These are phyloP conservation scores for Vicia sativa DNA, from an alignment of 306 rosid genomes.

Conservation along the genomic window DNA sequence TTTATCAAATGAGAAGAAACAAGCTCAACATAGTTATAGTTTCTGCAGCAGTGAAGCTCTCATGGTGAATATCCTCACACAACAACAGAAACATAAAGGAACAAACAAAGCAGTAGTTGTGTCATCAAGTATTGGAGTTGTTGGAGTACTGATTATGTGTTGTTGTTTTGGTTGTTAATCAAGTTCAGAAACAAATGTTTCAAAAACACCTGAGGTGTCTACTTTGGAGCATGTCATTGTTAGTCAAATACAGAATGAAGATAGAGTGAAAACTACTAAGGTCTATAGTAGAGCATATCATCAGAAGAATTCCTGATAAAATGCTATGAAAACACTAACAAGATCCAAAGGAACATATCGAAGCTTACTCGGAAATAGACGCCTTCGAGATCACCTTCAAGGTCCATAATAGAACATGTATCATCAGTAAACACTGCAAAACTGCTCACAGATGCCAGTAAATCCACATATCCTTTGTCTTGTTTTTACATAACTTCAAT, in stretches of 20 bases:
- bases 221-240: constrained; percentile 30
- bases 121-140: constrained; percentile 60
- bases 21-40: constrained; percentile 53
- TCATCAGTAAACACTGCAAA: constrained; percentile 70
- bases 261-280: constrained; percentile 37
- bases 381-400: constrained; percentile 32
- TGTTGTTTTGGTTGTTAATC: constrained; percentile 55
- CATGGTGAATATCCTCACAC: constrained; percentile 70
- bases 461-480: constrained; percentile 42
- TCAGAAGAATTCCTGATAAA: constrained; percentile 42
- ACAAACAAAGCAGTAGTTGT: constrained; percentile 50
- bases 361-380: constrained; percentile 29
- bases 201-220: constrained; percentile 39
- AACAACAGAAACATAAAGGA: constrained; percentile 43
- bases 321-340: constrained; percentile 39
- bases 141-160: constrained; percentile 52
- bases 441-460: constrained; percentile 93
- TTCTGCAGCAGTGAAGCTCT: constrained; percentile 85
- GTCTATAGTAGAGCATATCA: constrained; percentile 43
- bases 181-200: constrained; percentile 36
- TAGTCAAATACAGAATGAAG: constrained; percentile 32
- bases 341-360: constrained; percentile 44
- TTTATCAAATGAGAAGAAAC: constrained; percentile 52
- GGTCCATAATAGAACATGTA: constrained; percentile 61
- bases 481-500: constrained; percentile 10